These are phyloP conservation scores for Cyclotella kingstonii DNA, from an alignment of 108 stramenopile species.

Conservation along the genomic window DNA sequence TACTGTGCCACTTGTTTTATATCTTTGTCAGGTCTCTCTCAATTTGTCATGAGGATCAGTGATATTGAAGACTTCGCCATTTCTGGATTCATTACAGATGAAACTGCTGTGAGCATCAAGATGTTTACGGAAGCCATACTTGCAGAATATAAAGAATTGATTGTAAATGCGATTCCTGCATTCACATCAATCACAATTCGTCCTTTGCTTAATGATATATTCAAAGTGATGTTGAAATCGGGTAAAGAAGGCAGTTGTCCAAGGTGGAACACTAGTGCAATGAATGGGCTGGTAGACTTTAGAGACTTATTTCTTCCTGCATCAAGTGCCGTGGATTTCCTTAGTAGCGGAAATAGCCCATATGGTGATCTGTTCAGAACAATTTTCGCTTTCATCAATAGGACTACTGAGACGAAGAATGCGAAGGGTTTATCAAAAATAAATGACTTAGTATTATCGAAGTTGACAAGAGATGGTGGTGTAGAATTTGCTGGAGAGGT, in stretches of 20 bases:
- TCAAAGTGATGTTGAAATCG: slow-evolving; percentile 28
- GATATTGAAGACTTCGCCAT: slow-evolving; percentile 39
- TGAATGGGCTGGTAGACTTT: slow-evolving; percentile 36
- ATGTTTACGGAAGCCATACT: slow-evolving; percentile 37
- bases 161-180: slow-evolving; percentile 33
- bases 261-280: slow-evolving; percentile 15
- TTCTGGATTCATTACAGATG: slow-evolving; percentile 40
- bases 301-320: slow-evolving; percentile 38
- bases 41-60: slow-evolving; percentile 42
- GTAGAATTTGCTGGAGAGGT: slow-evolving; percentile 28
- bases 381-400: slow-evolving; percentile 27
- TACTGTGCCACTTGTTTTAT: too few species aligned
- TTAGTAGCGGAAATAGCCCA: slow-evolving; percentile 30
- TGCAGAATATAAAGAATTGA: slow-evolving; percentile 28
- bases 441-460: slow-evolving; percentile 29
- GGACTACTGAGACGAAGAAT: slow-evolving; percentile 9
- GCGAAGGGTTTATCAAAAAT: slow-evolving; percentile 31
- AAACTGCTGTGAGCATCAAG: slow-evolving; percentile 20
- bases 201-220: slow-evolving; percentile 38
- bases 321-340: slow-evolving; percentile 19
- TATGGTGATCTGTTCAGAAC: slow-evolving; percentile 43
- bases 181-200: slow-evolving; percentile 34
- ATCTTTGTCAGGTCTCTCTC: slow-evolving; percentile 7
- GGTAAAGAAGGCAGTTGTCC: slow-evolving; percentile 14
- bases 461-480: slow-evolving; percentile 34